Evolutionary conservation across 2,329 filamentous ascomycete species (phyloP).

Genomic region (Microascus cirrosus): DNA sequence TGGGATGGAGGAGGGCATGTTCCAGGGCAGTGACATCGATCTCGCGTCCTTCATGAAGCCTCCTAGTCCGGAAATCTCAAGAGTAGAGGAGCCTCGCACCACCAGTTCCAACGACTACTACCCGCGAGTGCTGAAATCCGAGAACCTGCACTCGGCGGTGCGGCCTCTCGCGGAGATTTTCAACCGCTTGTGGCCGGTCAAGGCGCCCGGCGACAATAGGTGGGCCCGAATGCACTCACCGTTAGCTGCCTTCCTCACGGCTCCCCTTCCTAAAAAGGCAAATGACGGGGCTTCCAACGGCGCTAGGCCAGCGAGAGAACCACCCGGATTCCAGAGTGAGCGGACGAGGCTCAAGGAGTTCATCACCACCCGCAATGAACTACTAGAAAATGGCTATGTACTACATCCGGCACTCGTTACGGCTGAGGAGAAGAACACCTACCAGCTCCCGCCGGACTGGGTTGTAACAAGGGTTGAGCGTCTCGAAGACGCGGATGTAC

Average conservation of each 20-base stretch:
- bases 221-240: constrained; percentile 77
- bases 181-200: constrained; percentile 78
- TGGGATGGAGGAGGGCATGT: constrained; percentile 83
- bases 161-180: constrained; percentile 73
- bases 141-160: constrained; percentile 40
- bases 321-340: constrained; percentile 59
- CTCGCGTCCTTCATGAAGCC: constrained; percentile 28
- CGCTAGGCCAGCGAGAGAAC: constrained; percentile 48
- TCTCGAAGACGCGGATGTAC: constrained; percentile 55
- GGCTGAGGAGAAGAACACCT: not conserved
- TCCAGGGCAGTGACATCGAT: constrained; percentile 39
- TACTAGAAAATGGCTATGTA: constrained; percentile 73
- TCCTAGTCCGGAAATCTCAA: constrained; percentile 19
- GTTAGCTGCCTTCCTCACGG: constrained; percentile 70
- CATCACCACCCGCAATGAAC: constrained; percentile 58
- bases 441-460: constrained; percentile 51
- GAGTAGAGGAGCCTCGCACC: constrained; percentile 18
- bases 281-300: constrained; percentile 52
- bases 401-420: constrained; percentile 62
- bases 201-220: constrained; percentile 75
- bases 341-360: constrained; percentile 77
- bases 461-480: constrained; percentile 62
- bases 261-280: constrained; percentile 57
- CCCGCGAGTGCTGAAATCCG: constrained; percentile 38
- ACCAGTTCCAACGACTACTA: constrained; percentile 49